phyloP scores from a whole-genome alignment of 2,329 filamentous ascomycete genomes.

The Alternaria metachromatica region DNA sequence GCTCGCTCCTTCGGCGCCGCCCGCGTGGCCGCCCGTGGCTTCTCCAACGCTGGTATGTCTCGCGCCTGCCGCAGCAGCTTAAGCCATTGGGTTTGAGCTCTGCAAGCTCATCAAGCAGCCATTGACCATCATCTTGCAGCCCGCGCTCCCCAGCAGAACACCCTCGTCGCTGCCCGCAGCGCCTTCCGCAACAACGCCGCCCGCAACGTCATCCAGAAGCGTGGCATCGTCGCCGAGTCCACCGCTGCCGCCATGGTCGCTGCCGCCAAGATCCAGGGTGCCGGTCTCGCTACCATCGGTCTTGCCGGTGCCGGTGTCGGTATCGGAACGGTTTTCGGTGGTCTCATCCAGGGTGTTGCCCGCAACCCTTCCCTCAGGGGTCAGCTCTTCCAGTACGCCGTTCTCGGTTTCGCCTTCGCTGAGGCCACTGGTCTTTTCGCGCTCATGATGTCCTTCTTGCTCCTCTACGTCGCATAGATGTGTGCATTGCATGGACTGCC shows the following conservation, averaged over 20 bases:
- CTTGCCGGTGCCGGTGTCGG: constrained; percentile 91
- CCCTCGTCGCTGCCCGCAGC: constrained; percentile 49
- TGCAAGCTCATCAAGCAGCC: constrained; percentile 32
- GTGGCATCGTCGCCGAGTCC: constrained; percentile 52
- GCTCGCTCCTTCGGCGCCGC: constrained; percentile 50
- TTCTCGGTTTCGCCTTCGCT: constrained; percentile 94
- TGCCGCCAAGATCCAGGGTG: constrained; percentile 53
- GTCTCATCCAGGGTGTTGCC: constrained; percentile 86
- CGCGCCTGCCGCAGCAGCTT: constrained; percentile 44
- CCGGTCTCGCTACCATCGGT: constrained; percentile 77
- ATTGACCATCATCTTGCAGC: constrained; percentile 45
- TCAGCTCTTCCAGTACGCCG: constrained; percentile 95
- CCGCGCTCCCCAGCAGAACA: constrained; percentile 46
- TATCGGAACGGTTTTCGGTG: constrained; percentile 94
- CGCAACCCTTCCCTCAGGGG: constrained; percentile 94
- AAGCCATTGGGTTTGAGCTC: constrained; percentile 38
- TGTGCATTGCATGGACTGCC: constrained; percentile 44
- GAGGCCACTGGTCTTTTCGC: constrained; percentile 78
- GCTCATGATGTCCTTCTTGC: constrained; percentile 57
- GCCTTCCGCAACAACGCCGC: constrained; percentile 51
- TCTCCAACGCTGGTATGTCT: constrained; percentile 49
- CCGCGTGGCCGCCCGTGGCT: constrained; percentile 50
- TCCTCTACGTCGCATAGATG: constrained; percentile 52
- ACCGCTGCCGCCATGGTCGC: constrained; percentile 52
- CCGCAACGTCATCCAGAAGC: constrained; percentile 50